phyloP scores from a whole-genome alignment of 805 yeast genomes.

The Nakazawaea laoshanensis region DNA sequence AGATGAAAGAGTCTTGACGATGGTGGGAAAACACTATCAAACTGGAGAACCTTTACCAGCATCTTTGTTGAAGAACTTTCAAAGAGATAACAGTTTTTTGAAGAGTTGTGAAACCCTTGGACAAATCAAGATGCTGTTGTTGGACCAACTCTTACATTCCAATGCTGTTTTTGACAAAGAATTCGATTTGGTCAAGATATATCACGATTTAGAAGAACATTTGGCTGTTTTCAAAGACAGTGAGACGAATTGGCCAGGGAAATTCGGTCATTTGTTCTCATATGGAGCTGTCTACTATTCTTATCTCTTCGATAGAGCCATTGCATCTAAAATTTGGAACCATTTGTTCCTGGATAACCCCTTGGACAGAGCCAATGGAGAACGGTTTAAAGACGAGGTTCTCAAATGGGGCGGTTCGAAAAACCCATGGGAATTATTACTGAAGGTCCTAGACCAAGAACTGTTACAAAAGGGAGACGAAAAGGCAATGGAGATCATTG shows the following conservation, averaged over 20 bases:
- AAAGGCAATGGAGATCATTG: conserved; percentile 56
- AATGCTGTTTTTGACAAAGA: conserved; percentile 26
- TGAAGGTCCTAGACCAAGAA: conserved; percentile 65
- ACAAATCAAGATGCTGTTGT: conserved; percentile 82
- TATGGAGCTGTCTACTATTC: conserved; percentile 94
- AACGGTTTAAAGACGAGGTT: conserved; percentile 57
- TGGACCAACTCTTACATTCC: conserved; percentile 76
- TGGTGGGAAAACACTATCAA: conserved; percentile 63
- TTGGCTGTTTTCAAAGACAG: conserved; percentile 58
- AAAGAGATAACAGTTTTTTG: conserved; percentile 41
- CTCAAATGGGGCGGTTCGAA: conserved; percentile 91
- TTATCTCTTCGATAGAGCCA: conserved; percentile 84
- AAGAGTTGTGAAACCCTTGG: conserved; percentile 71
- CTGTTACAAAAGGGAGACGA: conserved; percentile 58
- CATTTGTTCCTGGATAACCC: conserved; percentile 67
- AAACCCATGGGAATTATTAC: conserved; percentile 82
- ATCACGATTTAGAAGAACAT: conserved; percentile 55
- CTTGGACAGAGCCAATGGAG: conserved; percentile 65
- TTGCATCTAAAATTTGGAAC: conserved; percentile 80
- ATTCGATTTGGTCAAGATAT: conserved; percentile 52
- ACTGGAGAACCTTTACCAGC: conserved; percentile 56
- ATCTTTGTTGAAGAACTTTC: conserved; percentile 40
- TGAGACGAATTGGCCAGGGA: conserved; percentile 84
- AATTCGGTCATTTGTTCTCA: conserved; percentile 86
- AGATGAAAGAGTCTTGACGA: conserved; percentile 64